Percentiles rank a stretch among this genome's conserved stretches.
Evolutionary conservation across 1,139 yeast genomes (phyloP).

Genomic region (Kodamaea sp.): DNA sequence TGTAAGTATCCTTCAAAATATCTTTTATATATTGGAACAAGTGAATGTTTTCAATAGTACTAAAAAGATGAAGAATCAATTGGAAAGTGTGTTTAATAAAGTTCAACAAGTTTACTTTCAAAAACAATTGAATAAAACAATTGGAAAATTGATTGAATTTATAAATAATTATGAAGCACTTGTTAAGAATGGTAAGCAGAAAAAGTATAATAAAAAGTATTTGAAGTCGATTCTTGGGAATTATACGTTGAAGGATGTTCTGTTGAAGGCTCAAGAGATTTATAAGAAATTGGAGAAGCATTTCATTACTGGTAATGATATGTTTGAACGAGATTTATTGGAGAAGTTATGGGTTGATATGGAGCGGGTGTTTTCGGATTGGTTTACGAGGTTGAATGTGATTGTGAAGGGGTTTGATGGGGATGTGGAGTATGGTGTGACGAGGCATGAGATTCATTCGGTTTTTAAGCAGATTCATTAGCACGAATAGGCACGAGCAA

Average conservation of each 20-base stretch:
- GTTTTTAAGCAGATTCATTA: slow-evolving; percentile 14
- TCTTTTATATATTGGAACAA: slow-evolving; percentile 55
- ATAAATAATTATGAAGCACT: slow-evolving; percentile 61
- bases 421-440: slow-evolving; percentile 38
- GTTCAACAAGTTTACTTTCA: slow-evolving; percentile 44
- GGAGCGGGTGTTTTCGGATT: slow-evolving; percentile 33
- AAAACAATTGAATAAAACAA: slow-evolving; percentile 38
- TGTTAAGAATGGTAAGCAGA: slow-evolving; percentile 49
- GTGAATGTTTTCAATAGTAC: slow-evolving; percentile 31
- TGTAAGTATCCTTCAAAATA: slow-evolving; percentile 61
- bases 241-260: slow-evolving; percentile 58
- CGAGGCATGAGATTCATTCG: slow-evolving; percentile 34
- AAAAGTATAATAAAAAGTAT: slow-evolving; percentile 58
- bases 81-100: slow-evolving; percentile 46
- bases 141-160: slow-evolving; percentile 66
- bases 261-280: slow-evolving; percentile 52
- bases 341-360: slow-evolving; percentile 44
- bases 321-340: slow-evolving; percentile 46
- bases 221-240: slow-evolving; percentile 54
- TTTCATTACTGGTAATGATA: slow-evolving; percentile 42
- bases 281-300: slow-evolving; percentile 58
- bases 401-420: slow-evolving; percentile 37
- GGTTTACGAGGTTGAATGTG: slow-evolving; percentile 36
- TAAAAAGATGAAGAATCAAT: slow-evolving; percentile 39
- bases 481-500: background rate